phyloP scores from a whole-genome alignment of 169 alveolate genomes.

The Plasmodium cynomolgi region DNA sequence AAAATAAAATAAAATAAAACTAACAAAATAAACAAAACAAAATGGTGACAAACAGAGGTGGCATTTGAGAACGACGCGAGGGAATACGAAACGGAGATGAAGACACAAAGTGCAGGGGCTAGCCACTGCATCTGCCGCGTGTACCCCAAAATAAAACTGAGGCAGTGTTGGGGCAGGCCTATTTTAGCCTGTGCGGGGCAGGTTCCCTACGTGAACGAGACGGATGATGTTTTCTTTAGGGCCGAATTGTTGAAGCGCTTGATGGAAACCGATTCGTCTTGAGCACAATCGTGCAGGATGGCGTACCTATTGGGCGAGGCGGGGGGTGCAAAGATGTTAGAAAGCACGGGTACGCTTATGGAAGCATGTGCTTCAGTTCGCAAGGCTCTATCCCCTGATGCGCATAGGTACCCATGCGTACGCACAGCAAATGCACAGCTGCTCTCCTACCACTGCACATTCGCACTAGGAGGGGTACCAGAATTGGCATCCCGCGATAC shows the following conservation, averaged over 20 bases:
- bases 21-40: not conserved
- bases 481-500: not conserved
- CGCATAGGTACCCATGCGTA: not conserved
- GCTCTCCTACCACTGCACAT: constrained; percentile 35
- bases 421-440: not conserved
- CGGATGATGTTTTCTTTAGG: constrained; percentile 22
- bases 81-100: too few relatives aligned
- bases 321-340: not conserved
- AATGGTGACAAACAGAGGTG: not conserved
- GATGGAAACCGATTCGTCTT: constrained; percentile 56
- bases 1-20: constrained; percentile 2
- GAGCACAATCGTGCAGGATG: constrained; percentile 34
- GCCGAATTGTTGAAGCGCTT: constrained; percentile 24
- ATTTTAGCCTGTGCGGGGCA: not conserved
- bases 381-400: not conserved
- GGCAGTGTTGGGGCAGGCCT: not conserved
- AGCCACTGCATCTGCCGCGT: not conserved
- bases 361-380: not conserved
- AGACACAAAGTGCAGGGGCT: not conserved
- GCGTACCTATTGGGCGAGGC: constrained; percentile 19
- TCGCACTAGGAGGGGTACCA: not conserved
- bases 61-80: not conserved
- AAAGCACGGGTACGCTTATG: not conserved
- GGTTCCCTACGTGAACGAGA: constrained; percentile 48
- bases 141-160: not conserved